Conservation (phyloP, 495 filamentous ascomycete species). For the Penicillium roqueforti region DNA sequence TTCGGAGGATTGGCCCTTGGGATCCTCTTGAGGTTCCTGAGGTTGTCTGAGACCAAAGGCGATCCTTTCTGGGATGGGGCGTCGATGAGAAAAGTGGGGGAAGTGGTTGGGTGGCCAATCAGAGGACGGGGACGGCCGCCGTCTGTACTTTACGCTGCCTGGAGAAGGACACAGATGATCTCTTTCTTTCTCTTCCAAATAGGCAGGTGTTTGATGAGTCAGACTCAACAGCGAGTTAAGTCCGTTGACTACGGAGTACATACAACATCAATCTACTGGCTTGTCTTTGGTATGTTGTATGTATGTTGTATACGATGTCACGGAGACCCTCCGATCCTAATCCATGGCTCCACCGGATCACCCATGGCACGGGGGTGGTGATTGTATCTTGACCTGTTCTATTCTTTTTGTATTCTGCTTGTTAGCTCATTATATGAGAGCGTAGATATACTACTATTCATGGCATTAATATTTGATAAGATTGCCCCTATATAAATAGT, state of each 20-base stretch:
- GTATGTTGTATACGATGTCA: slow-evolving; percentile 8
- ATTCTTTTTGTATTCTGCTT: not conserved
- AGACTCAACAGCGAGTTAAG: not conserved
- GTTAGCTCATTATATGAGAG: not conserved
- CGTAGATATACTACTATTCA: too few species aligned
- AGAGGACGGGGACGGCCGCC: too few species aligned
- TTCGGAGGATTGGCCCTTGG: not conserved
- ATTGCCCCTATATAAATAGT: too few species aligned
- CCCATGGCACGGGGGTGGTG: slow-evolving; percentile 21
- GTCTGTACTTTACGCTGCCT: not conserved
- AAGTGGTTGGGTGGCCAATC: too few species aligned
- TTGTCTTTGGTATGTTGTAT: too few species aligned
- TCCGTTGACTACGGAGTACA: too few species aligned
- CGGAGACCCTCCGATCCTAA: slow-evolving; percentile 2
- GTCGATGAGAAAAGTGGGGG: not conserved
- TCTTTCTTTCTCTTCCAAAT: not conserved
- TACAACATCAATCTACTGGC: too few species aligned
- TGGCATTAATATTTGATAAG: too few species aligned
- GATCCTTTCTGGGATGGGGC: not conserved
- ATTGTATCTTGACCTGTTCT: slow-evolving; percentile 11
- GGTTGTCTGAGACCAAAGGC: not conserved
- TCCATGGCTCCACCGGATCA: slow-evolving; percentile 22
- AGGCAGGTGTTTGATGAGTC: not conserved
- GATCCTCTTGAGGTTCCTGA: not conserved
- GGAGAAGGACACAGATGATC: not conserved